These are phyloP conservation scores for Endogone sp. DNA, from an alignment of 192 early-diverging fungal species.

Conservation along the genomic window DNA sequence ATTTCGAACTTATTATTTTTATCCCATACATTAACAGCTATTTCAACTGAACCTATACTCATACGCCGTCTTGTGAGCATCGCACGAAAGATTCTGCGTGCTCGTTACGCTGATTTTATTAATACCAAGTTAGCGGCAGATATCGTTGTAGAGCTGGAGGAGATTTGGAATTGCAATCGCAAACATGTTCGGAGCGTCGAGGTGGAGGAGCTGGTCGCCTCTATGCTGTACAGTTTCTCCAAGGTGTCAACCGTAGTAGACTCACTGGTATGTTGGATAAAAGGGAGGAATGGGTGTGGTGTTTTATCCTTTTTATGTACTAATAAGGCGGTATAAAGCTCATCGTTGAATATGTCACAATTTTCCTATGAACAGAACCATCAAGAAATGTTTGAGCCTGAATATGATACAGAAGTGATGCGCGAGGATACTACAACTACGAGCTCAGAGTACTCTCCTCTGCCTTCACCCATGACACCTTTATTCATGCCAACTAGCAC, in stretches of 20 bases:
- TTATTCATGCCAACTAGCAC: slow-evolving; percentile 13
- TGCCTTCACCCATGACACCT: slow-evolving; percentile 14
- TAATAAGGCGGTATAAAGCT: neutral
- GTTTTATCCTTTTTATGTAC: neutral
- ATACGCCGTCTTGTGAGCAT: slow-evolving; percentile 13
- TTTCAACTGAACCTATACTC: slow-evolving; percentile 39
- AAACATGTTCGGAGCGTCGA: slow-evolving; percentile 36
- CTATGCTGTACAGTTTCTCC: slow-evolving; percentile 54
- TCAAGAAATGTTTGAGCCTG: slow-evolving; percentile 2
- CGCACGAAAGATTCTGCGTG: slow-evolving; percentile 48
- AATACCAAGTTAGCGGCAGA: slow-evolving; percentile 45
- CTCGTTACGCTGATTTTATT: slow-evolving; percentile 43
- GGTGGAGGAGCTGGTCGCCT: slow-evolving; percentile 55
- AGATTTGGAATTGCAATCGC: slow-evolving; percentile 57
- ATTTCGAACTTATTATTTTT: too few species aligned
- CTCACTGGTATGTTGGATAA: slow-evolving; percentile 39
- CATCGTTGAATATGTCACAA: neutral
- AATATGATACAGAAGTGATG: slow-evolving; percentile 6
- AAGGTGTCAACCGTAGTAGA: slow-evolving; percentile 60
- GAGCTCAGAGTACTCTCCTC: slow-evolving; percentile 11
- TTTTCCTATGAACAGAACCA: slow-evolving; percentile 5
- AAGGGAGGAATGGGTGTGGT: neutral
- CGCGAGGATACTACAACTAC: slow-evolving; percentile 2
- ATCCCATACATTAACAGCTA: slow-evolving; percentile 46
- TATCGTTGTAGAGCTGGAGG: slow-evolving; percentile 59